A percentile compares a stretch with the other conserved stretches of the same genome.
These are phyloP conservation scores for Fusarium penzigii DNA, from an alignment of 2,329 filamentous ascomycete genomes.

Conservation along the genomic window DNA sequence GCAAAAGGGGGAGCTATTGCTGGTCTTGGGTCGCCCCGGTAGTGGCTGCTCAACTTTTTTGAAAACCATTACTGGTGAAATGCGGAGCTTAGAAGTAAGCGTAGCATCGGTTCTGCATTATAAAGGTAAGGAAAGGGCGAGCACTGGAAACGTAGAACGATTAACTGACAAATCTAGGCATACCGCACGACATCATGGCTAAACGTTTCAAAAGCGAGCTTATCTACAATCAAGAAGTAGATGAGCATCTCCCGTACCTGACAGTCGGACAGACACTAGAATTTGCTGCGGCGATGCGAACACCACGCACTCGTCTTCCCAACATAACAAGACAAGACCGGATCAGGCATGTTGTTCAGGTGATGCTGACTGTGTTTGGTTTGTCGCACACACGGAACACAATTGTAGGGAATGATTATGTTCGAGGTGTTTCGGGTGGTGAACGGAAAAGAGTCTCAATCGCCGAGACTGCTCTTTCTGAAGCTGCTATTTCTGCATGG, in stretches of 20 bases:
- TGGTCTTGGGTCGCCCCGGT: slow-evolving; percentile 37
- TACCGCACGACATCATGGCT: neutral
- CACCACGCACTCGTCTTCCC: slow-evolving; percentile 22
- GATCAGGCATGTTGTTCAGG: neutral
- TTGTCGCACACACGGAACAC: no score
- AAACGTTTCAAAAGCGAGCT: slow-evolving; percentile 54
- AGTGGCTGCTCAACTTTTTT: slow-evolving; percentile 32
- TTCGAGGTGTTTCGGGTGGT: no score
- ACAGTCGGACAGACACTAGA: slow-evolving; percentile 57
- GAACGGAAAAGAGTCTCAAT: no score
- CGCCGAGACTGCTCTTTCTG: slow-evolving; percentile 15
- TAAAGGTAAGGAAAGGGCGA: neutral
- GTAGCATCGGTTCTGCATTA: neutral
- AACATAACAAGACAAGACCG: neutral
- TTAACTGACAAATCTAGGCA: slow-evolving; percentile 19
- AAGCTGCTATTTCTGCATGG: slow-evolving; percentile 29
- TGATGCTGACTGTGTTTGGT: no score
- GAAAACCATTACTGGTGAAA: slow-evolving; percentile 14
- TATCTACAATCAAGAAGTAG: slow-evolving; percentile 64
- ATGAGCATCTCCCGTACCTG: slow-evolving; percentile 45
- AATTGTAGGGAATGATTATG: no score
- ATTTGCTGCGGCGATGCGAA: slow-evolving; percentile 57
- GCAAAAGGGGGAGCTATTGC: slow-evolving; percentile 9
- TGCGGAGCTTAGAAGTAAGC: neutral
- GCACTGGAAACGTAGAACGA: no score